phyloP scores from a whole-genome alignment of 1,284 basidiomycete species.

The Amylostereum areolatum region DNA sequence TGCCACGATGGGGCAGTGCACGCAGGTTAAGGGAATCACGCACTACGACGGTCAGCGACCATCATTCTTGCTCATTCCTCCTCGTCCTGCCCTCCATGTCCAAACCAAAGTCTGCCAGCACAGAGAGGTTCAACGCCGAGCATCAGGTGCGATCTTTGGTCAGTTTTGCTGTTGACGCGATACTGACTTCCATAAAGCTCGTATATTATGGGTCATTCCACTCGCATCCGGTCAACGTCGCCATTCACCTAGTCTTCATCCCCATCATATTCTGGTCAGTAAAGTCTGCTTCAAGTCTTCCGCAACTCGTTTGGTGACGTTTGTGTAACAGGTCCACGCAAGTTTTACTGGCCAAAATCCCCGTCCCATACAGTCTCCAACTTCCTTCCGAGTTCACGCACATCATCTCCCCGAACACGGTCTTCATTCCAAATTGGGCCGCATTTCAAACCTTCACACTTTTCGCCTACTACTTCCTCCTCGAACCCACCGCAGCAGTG shows the following conservation, averaged over 20 bases:
- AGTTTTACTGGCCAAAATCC: slow-evolving; percentile 41
- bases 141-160: too few relatives aligned
- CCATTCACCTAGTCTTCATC: slow-evolving; percentile 79
- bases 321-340: slow-evolving; percentile 50
- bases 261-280: slow-evolving; percentile 77
- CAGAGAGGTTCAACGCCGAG: too few relatives aligned
- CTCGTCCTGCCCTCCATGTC: too few relatives aligned
- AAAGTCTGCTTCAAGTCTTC: background rate
- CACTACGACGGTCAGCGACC: too few relatives aligned
- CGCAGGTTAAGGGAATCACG: too few relatives aligned
- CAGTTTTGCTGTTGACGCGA: too few relatives aligned
- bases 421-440: slow-evolving; percentile 38
- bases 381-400: too few relatives aligned
- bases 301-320: background rate
- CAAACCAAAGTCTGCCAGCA: too few relatives aligned
- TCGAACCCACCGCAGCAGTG: slow-evolving; percentile 79
- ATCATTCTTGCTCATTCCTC: too few relatives aligned
- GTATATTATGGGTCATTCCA: slow-evolving; percentile 90
- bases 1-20: too few relatives aligned
- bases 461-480: slow-evolving; percentile 65
- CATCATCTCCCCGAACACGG: too few relatives aligned
- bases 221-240: slow-evolving; percentile 70
- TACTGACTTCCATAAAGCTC: slow-evolving; percentile 39
- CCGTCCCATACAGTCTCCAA: too few relatives aligned
- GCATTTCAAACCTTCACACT: slow-evolving; percentile 52